Evolutionary conservation across 768 basidiomycete species (phyloP).

Genomic region (Mycena filopes): DNA sequence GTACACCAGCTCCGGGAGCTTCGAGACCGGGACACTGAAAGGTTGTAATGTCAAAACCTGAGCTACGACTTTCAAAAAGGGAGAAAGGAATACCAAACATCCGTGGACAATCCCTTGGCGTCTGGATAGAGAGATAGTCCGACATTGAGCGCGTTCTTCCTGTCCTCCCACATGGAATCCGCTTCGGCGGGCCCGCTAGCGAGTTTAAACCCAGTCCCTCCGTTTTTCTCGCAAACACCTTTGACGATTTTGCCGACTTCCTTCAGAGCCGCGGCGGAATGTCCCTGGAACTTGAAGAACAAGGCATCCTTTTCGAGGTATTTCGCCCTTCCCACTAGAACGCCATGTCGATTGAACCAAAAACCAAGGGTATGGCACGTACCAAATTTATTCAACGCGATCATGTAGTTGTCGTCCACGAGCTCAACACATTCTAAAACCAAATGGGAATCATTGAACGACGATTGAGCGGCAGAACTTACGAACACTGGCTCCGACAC

Average conservation of each 20-base stretch:
- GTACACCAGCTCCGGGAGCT: slow-evolving; percentile 69
- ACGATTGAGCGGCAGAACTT: slow-evolving; percentile 4
- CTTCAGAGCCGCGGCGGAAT: slow-evolving; percentile 64
- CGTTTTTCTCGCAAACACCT: slow-evolving; percentile 68
- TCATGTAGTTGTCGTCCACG: slow-evolving; percentile 77
- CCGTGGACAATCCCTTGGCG: slow-evolving; percentile 72
- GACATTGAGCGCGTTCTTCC: slow-evolving; percentile 73
- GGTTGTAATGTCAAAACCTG: background rate
- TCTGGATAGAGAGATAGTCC: slow-evolving; percentile 68
- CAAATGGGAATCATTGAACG: slow-evolving; percentile 1
- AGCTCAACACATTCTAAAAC: slow-evolving; percentile 84
- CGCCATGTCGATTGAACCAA: too few relatives aligned
- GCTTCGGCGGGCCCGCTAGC: slow-evolving; percentile 75
- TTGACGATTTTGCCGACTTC: slow-evolving; percentile 72
- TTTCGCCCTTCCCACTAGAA: slow-evolving; percentile 51
- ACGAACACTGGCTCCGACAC: slow-evolving; percentile 75
- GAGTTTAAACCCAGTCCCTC: slow-evolving; percentile 73
- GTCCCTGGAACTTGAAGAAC: slow-evolving; percentile 90
- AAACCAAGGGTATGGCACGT: slow-evolving; percentile 28
- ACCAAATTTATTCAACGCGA: slow-evolving; percentile 66
- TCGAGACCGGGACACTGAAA: slow-evolving; percentile 68
- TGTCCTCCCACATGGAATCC: slow-evolving; percentile 75
- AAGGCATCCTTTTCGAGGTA: slow-evolving; percentile 77
- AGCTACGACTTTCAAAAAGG: background rate
- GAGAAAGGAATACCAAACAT: slow-evolving; percentile 67